These are phyloP conservation scores for Lecanicillium sp. DNA, from an alignment of 2,329 filamentous ascomycete species.

Conservation along the genomic window DNA sequence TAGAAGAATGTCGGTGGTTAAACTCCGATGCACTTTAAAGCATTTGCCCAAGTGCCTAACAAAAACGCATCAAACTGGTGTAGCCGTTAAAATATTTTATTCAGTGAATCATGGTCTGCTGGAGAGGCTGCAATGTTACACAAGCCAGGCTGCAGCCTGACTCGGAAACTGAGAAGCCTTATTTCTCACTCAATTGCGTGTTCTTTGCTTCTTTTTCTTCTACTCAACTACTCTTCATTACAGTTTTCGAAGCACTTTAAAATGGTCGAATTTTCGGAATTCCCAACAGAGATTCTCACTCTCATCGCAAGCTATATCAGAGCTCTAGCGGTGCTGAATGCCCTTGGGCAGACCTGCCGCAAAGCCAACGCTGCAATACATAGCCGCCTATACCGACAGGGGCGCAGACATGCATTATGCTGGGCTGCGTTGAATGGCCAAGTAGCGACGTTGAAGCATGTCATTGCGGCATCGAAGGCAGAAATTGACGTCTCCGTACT, in stretches of 20 bases:
- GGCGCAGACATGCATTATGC: background rate
- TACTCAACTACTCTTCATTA: too few relatives aligned
- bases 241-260: too few relatives aligned
- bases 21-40: too few relatives aligned
- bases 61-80: too few relatives aligned
- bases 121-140: background rate
- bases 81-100: background rate
- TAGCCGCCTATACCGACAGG: background rate
- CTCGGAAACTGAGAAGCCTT: background rate
- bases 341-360: background rate
- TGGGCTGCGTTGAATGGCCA: background rate
- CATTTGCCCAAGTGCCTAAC: too few relatives aligned
- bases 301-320: background rate
- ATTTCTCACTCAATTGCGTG: too few relatives aligned
- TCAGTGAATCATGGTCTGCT: background rate
- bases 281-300: background rate
- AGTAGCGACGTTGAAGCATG: background rate
- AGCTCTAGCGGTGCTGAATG: background rate
- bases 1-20: too few relatives aligned
- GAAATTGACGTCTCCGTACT: background rate
- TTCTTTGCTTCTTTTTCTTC: too few relatives aligned
- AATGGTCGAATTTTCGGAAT: background rate
- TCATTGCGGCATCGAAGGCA: background rate
- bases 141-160: background rate
- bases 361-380: too few relatives aligned